Evolutionary conservation across 1,139 yeast genomes (phyloP).

Genomic region (Petasospora fabianii): DNA sequence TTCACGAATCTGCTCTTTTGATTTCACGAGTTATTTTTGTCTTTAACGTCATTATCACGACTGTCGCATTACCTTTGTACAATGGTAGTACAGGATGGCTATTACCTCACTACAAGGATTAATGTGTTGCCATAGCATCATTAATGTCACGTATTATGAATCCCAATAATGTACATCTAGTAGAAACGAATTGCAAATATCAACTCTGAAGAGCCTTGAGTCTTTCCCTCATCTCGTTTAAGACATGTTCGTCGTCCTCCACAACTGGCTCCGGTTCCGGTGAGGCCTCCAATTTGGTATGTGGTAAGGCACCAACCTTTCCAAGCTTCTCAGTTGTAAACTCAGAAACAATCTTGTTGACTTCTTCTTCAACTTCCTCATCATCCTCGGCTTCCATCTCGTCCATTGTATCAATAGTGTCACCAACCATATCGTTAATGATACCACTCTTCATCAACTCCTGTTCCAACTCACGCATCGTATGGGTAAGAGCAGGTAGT

Average conservation of each 20-base stretch:
- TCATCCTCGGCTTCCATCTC: conserved; percentile 63
- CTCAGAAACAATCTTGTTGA: conserved; percentile 51
- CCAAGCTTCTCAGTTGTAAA: conserved; percentile 45
- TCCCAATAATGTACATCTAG: not conserved
- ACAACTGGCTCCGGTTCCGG: conserved; percentile 43
- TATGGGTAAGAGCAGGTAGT: conserved; percentile 75
- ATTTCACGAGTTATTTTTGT: too few species aligned
- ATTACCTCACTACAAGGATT: too few species aligned
- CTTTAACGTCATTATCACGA: too few species aligned
- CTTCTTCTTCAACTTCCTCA: conserved; percentile 69
- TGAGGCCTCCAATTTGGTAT: conserved; percentile 22
- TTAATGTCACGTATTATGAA: not conserved
- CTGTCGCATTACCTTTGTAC: too few species aligned
- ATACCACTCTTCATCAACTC: conserved; percentile 91
- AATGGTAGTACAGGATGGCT: too few species aligned
- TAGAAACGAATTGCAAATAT: too few species aligned
- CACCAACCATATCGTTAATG: conserved; percentile 94
- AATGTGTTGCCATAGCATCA: not conserved
- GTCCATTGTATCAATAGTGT: conserved; percentile 69
- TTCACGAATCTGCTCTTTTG: too few species aligned
- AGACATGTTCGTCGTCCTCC: conserved; percentile 65
- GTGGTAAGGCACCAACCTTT: conserved; percentile 45
- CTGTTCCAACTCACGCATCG: conserved; percentile 83
- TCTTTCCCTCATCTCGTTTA: conserved; percentile 86
- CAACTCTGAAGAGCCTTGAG: conserved; percentile 79